Base-by-base conservation (phyloP, 331 rosid species). In the Malus hybrid region DNA sequence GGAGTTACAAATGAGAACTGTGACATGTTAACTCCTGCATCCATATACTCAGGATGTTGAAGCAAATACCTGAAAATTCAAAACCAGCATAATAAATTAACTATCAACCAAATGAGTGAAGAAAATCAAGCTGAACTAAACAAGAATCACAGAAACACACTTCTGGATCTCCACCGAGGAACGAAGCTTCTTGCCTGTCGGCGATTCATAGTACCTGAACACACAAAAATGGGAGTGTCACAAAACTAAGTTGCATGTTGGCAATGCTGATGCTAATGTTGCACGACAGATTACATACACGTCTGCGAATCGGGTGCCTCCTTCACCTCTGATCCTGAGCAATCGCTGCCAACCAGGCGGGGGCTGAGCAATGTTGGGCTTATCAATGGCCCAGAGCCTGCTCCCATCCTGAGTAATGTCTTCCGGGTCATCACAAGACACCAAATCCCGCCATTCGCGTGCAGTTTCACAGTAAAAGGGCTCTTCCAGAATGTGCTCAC, bases 381-480 rank as follows among this genome's bases (percentile, higher is more conserved):
- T 94, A 85, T 94, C 99, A 67, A 94, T 91, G 22, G 99, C 99
- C 99, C 99, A 94, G 20, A 94, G 79, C 83, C 93, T 84, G 81
- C 90, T 87, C 6, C 88, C 95, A 82, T 94, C 99, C 83, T 94
- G 97, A 70, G 87, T 82, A 80, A 94, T 88, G 75, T 94, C 99
- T 32, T 89, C 88, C 11, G 95, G 96, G 79, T 90, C 97, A 69
- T 91, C 90, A 81, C 99, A 94, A 3, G 96, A 82, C 69, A 94
- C 65, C 70, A 83, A 82, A 8, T 96, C 88, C 62, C 95, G 84
- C 99, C 99, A 94, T 42, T 90, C 96, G 39, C 87, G 85, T 14
- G 97, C 97, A 65, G 82, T 84, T 72, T 84, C 82, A 60, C 99
- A 94, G 82, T 67, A 77, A 83, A 94, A 94, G 32, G 99, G 99